phyloP scores from a whole-genome alignment of 495 filamentous ascomycete genomes.

The Bacidia gigantensis region DNA sequence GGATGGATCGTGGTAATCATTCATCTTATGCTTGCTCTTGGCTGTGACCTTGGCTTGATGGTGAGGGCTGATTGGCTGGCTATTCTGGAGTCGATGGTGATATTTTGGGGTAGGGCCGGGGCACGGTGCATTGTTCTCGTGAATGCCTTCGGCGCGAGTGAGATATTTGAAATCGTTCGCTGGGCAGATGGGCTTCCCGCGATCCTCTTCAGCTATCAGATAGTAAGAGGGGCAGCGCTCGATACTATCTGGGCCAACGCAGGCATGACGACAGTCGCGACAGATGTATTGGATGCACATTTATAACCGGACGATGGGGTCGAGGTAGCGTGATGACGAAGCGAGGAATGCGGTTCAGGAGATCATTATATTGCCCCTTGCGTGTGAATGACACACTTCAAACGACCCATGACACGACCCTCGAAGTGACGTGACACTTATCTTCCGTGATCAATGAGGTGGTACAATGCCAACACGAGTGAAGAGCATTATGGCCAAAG shows the following conservation, averaged over 20 bases:
- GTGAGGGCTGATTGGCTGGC: neutral
- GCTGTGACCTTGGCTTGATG: neutral
- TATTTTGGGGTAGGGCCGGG: neutral
- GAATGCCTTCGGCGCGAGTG: neutral
- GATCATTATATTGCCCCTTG: neutral
- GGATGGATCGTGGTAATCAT: too few relatives aligned
- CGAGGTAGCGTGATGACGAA: neutral
- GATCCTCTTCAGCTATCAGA: neutral
- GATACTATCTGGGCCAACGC: neutral
- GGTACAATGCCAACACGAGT: too few relatives aligned
- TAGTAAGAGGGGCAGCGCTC: neutral
- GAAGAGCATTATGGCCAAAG: too few relatives aligned
- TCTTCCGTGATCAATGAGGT: too few relatives aligned
- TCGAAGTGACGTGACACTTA: too few relatives aligned
- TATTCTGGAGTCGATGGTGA: neutral
- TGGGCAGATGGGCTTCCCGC: neutral
- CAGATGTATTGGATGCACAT: slow-evolving; percentile 5
- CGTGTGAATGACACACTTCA: too few relatives aligned
- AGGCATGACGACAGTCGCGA: neutral
- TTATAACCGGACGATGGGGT: neutral
- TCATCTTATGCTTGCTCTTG: too few relatives aligned
- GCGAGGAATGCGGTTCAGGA: neutral
- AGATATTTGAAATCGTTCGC: neutral
- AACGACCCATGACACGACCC: too few relatives aligned
- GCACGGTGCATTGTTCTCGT: neutral